Conservation (phyloP, 106 monocot genomes). For the Allium fistulosum region DNA sequence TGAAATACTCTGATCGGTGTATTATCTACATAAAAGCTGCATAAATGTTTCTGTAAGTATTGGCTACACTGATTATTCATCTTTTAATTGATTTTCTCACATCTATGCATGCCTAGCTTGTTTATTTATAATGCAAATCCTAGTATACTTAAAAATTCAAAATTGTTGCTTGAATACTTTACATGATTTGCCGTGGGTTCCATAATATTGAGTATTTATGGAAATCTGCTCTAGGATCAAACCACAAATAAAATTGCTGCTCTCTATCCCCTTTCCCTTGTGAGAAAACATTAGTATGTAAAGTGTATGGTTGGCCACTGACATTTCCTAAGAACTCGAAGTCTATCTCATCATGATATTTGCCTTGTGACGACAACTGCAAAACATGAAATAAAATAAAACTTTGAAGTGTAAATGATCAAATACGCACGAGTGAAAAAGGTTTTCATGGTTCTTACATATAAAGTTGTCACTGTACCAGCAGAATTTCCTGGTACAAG, state of each 20-base stretch:
- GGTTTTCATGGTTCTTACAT: slow-evolving; percentile 1
- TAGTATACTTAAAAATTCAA: not conserved
- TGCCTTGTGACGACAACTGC: slow-evolving; percentile 15
- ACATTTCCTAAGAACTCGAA: slow-evolving; percentile 46
- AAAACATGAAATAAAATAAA: not conserved
- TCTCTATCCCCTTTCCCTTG: slow-evolving; percentile 44
- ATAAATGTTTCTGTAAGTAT: not conserved
- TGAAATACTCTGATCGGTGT: slow-evolving; percentile 50
- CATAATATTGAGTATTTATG: not conserved
- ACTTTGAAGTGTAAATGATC: too few relatives aligned
- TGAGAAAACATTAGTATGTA: slow-evolving; percentile 40
- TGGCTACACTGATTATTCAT: not conserved
- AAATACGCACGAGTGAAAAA: too few relatives aligned
- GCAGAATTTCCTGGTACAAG: slow-evolving; percentile 44
- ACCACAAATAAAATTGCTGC: slow-evolving; percentile 49
- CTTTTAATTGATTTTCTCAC: not conserved
- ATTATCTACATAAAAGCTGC: slow-evolving; percentile 56
- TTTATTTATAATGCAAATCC: not conserved
- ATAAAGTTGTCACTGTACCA: slow-evolving; percentile 38
- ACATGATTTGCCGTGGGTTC: not conserved
- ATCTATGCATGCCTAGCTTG: not conserved
- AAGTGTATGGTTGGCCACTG: slow-evolving; percentile 31
- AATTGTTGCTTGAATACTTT: not conserved
- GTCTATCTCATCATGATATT: slow-evolving; percentile 38
- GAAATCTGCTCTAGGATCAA: slow-evolving; percentile 1